Conservation (phyloP, 2,329 filamentous ascomycete genomes). For the Aspergillus aculeatinus region DNA sequence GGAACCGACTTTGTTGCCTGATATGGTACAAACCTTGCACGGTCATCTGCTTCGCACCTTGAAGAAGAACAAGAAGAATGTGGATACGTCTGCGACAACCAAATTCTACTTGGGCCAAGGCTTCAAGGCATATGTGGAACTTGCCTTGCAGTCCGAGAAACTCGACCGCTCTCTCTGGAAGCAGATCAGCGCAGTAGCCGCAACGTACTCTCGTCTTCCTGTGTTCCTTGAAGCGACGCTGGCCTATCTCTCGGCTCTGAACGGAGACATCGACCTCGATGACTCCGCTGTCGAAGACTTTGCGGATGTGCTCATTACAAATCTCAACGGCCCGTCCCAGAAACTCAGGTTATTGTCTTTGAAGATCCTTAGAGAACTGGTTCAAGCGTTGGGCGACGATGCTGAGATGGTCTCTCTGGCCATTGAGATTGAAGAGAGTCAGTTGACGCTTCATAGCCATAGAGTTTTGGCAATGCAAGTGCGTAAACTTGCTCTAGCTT, state of each 20-base stretch:
- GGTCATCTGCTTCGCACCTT: conserved; percentile 66
- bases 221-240: conserved; percentile 66
- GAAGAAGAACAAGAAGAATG: conserved; percentile 59
- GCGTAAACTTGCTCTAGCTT: conserved; percentile 69
- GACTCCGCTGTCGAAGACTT: conserved; percentile 62
- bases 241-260: conserved; percentile 45
- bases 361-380: conserved; percentile 64
- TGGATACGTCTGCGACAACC: conserved; percentile 61
- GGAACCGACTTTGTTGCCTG: conserved; percentile 65
- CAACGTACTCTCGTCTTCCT: conserved; percentile 63
- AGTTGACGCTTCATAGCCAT: conserved; percentile 72
- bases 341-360: conserved; percentile 71
- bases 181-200: conserved; percentile 64
- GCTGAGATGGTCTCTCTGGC: conserved; percentile 56
- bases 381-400: conserved; percentile 48
- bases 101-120: conserved; percentile 73
- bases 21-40: conserved; percentile 65
- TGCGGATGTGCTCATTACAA: conserved; percentile 65
- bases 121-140: conserved; percentile 69
- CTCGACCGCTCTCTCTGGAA: conserved; percentile 64
- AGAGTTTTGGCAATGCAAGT: conserved; percentile 81
- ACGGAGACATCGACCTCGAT: conserved; percentile 36
- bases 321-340: conserved; percentile 73
- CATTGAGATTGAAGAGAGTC: conserved; percentile 75
- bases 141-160: conserved; percentile 59